Conservation (phyloP, 108 stramenopile genomes). For the Nitzschia inconspicua region DNA sequence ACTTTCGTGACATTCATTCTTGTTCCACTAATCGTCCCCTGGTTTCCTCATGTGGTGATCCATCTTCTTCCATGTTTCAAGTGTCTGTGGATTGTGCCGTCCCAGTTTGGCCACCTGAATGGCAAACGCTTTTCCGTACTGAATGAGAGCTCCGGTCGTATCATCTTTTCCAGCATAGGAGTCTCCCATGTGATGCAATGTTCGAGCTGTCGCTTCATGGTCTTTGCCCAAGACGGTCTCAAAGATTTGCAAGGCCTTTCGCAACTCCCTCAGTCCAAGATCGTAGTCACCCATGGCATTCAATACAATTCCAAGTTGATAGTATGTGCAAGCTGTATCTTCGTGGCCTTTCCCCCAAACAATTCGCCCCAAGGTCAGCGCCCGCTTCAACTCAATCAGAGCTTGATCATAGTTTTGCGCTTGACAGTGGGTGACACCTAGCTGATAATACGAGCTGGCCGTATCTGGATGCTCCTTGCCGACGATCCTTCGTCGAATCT, state of each 20-base stretch:
- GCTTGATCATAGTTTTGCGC: constrained; percentile 31
- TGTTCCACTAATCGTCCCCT: too few relatives aligned
- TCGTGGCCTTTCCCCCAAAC: constrained; percentile 29
- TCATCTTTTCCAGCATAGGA: constrained; percentile 27
- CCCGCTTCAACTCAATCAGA: constrained; percentile 33
- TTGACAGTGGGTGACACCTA: constrained; percentile 28
- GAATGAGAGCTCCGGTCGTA: constrained; percentile 26
- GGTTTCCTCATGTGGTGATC: constrained; percentile 34
- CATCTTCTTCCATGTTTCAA: constrained; percentile 39
- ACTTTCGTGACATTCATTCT: too few relatives aligned
- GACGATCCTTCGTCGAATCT: constrained; percentile 18
- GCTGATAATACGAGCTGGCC: constrained; percentile 36
- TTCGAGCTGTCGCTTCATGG: constrained; percentile 36
- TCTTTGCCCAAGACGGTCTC: constrained; percentile 28
- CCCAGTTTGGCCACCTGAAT: constrained; percentile 31
- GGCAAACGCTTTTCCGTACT: constrained; percentile 32
- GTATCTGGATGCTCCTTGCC: constrained; percentile 39
- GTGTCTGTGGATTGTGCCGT: constrained; percentile 29
- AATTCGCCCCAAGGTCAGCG: constrained; percentile 33
- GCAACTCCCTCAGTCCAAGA: constrained; percentile 32
- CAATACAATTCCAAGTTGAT: constrained; percentile 38
- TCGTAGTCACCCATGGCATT: constrained; percentile 29
- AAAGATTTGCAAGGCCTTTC: constrained; percentile 33
- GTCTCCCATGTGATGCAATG: constrained; percentile 40
- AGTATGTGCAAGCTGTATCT: constrained; percentile 42